Percentiles rank a stretch among this genome's conserved stretches.
These are phyloP conservation scores for Micractinium sp. DNA, from an alignment of 139 green algal genomes.

Conservation along the genomic window DNA sequence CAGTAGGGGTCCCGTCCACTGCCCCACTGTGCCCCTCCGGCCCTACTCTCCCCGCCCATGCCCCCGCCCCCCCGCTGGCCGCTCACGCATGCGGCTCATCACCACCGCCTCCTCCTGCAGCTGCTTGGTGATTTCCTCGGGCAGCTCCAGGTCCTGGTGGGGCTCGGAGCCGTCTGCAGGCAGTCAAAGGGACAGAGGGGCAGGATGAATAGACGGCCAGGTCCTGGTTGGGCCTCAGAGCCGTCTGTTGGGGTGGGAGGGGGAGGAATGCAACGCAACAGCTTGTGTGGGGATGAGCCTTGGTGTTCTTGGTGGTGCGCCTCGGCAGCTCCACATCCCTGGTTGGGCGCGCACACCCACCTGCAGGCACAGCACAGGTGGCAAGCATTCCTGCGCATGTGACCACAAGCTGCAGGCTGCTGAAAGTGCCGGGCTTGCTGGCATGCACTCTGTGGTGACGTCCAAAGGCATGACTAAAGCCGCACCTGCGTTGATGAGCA, in stretches of 20 bases:
- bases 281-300: not conserved
- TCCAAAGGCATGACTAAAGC: too few species aligned
- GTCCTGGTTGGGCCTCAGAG: not conserved
- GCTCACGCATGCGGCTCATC: conserved; percentile 16
- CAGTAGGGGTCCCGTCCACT: too few species aligned
- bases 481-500: conserved; percentile 1
- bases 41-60: not conserved
- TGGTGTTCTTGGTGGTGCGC: not conserved
- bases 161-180: not conserved
- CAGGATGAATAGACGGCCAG: not conserved
- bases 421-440: not conserved
- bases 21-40: too few species aligned
- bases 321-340: not conserved
- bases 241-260: not conserved
- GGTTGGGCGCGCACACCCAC: not conserved
- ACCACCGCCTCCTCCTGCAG: conserved; percentile 19
- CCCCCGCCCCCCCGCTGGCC: not conserved
- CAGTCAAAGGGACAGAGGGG: not conserved
- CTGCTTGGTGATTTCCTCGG: not conserved
- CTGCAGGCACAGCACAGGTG: not conserved
- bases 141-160: not conserved
- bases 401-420: not conserved
- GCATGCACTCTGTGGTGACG: not conserved
- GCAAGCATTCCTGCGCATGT: not conserved
- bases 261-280: not conserved